Conservation (phyloP, 2,329 filamentous ascomycete genomes). For the Elsinoe perseae region DNA sequence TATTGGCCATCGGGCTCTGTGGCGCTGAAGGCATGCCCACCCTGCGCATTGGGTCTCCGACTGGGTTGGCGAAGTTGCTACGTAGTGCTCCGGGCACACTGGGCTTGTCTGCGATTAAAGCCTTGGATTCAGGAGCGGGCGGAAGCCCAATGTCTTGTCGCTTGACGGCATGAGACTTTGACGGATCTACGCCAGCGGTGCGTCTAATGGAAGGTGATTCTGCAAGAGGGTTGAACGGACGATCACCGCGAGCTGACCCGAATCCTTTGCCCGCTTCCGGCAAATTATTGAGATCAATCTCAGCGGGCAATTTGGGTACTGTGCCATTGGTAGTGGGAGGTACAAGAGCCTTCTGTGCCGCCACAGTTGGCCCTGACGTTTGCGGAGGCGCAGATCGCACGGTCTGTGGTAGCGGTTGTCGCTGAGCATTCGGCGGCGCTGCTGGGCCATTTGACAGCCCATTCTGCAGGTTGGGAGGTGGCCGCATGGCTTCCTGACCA, state of each 20-base stretch:
- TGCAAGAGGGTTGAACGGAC: slow-evolving; percentile 42
- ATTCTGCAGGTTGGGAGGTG: slow-evolving; percentile 18
- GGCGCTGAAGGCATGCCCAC: slow-evolving; percentile 44
- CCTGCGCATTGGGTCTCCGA: slow-evolving; percentile 38
- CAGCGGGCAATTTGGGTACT: slow-evolving; percentile 12
- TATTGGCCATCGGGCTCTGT: slow-evolving; percentile 38
- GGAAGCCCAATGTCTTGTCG: slow-evolving; percentile 33
- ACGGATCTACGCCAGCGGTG: slow-evolving; percentile 80
- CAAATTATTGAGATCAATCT: slow-evolving; percentile 17
- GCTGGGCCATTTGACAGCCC: slow-evolving; percentile 14
- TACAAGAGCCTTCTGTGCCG: slow-evolving; percentile 21
- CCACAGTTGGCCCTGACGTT: slow-evolving; percentile 24
- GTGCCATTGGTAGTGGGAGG: slow-evolving; percentile 20
- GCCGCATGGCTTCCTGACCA: slow-evolving; percentile 3
- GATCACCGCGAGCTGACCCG: slow-evolving; percentile 36
- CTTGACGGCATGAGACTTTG: slow-evolving; percentile 63
- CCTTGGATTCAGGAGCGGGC: slow-evolving; percentile 1
- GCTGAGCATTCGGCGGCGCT: neutral
- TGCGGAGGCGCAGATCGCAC: neutral
- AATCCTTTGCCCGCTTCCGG: slow-evolving; percentile 37
- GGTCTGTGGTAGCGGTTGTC: neutral
- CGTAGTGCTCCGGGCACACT: neutral
- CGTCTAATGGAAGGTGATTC: slow-evolving; percentile 72
- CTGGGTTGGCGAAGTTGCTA: slow-evolving; percentile 43
- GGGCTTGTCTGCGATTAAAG: slow-evolving; percentile 4